Percentiles rank a stretch among this genome's conserved stretches.
Evolutionary conservation across 2,329 filamentous ascomycete genomes (phyloP).

Genomic region (Cyanodermella asteris): DNA sequence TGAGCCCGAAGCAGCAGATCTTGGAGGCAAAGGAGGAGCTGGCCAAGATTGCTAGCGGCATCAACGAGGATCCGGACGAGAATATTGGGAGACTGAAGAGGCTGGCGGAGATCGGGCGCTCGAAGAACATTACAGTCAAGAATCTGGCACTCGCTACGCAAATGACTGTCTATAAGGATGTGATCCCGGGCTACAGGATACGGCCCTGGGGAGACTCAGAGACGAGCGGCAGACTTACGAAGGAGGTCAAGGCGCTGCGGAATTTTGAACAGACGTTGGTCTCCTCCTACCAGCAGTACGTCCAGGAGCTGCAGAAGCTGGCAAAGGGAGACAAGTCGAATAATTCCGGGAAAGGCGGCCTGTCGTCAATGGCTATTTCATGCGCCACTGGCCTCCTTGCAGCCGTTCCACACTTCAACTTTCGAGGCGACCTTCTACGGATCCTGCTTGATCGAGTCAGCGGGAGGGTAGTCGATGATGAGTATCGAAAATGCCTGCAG

Average conservation of each 20-base stretch:
- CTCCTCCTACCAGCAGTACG: slow-evolving; percentile 62
- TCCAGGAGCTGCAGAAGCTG: slow-evolving; percentile 50
- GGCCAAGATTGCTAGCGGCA: slow-evolving; percentile 52
- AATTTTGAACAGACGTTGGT: slow-evolving; percentile 76
- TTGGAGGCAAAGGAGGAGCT: slow-evolving; percentile 77
- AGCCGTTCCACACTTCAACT: slow-evolving; percentile 91
- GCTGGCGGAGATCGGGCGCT: slow-evolving; percentile 50
- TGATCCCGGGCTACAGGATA: slow-evolving; percentile 92
- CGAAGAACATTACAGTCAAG: slow-evolving; percentile 49
- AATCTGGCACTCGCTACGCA: slow-evolving; percentile 76
- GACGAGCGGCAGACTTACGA: slow-evolving; percentile 61
- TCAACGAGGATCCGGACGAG: slow-evolving; percentile 89
- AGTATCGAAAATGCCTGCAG: slow-evolving; percentile 56
- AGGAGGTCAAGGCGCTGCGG: slow-evolving; percentile 66
- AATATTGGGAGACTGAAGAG: slow-evolving; percentile 60
- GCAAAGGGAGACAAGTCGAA: slow-evolving; percentile 33
- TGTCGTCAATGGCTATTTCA: slow-evolving; percentile 58
- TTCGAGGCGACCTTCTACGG: slow-evolving; percentile 65
- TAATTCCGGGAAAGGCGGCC: slow-evolving; percentile 13
- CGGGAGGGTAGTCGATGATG: slow-evolving; percentile 44
- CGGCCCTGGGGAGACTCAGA: slow-evolving; percentile 57
- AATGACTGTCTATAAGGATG: slow-evolving; percentile 77
- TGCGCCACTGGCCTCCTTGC: slow-evolving; percentile 67
- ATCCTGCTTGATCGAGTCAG: slow-evolving; percentile 73
- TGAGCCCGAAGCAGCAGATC: slow-evolving; percentile 46